Conservation (phyloP, 140 eudicot species). For the Stevia rebaudiana region DNA sequence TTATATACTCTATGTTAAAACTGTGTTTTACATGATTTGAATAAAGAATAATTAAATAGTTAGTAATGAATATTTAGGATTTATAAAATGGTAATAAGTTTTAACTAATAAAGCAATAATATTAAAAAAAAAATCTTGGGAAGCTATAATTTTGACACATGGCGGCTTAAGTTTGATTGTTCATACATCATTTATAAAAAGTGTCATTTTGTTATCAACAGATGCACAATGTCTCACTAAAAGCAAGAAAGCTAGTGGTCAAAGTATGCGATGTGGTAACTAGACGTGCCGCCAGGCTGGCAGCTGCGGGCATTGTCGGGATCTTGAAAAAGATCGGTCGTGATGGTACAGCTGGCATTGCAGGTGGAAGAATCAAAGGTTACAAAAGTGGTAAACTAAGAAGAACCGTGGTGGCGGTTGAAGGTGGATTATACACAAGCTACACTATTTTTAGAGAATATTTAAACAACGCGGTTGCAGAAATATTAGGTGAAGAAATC, state of each 20-base stretch:
- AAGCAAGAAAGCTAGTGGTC: constrained; percentile 69
- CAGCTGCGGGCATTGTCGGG: constrained; percentile 94
- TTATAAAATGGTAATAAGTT: no score
- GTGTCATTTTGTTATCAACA: constrained; percentile 18
- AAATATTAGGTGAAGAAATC: constrained; percentile 75
- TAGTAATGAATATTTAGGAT: no score
- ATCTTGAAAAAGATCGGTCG: constrained; percentile 87
- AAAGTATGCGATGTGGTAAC: constrained; percentile 77
- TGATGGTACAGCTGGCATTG: constrained; percentile 71
- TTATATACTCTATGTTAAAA: no score
- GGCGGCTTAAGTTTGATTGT: neutral
- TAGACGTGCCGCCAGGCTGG: constrained; percentile 83
- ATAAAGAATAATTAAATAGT: no score
- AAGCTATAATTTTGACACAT: no score
- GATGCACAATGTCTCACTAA: constrained; percentile 55
- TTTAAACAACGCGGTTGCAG: constrained; percentile 68
- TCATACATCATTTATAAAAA: neutral
- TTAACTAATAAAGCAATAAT: no score
- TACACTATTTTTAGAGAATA: constrained; percentile 70
- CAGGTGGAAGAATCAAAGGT: constrained; percentile 48
- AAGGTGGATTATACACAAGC: constrained; percentile 70
- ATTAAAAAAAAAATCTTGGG: no score
- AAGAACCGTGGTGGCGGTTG: constrained; percentile 82
- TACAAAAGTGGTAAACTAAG: constrained; percentile 40
- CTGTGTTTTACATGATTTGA: no score